Evolutionary conservation across 441 rosid genomes (phyloP).

Genomic region (Arabidopsis hybrid): DNA sequence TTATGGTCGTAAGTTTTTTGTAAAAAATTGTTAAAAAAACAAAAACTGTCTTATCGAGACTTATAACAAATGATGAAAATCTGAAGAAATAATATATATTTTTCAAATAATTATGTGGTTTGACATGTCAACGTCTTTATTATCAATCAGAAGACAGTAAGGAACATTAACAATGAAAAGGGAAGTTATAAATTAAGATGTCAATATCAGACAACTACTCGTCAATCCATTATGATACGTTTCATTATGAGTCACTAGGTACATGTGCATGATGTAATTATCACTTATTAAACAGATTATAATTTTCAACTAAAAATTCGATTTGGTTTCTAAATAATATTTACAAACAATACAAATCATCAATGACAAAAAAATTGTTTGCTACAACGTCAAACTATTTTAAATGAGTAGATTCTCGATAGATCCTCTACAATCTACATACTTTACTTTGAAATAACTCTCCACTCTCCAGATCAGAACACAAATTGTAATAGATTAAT

Average conservation of each 20-base stretch:
- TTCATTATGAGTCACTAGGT: conserved; percentile 30
- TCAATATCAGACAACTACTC: conserved; percentile 44
- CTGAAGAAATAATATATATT: not conserved
- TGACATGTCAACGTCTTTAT: conserved; percentile 40
- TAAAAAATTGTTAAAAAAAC: not conserved
- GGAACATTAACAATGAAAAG: conserved; percentile 40
- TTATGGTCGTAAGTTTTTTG: not conserved
- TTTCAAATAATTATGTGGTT: conserved; percentile 1
- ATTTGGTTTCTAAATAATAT: not conserved
- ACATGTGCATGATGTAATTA: conserved; percentile 47
- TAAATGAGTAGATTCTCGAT: not conserved
- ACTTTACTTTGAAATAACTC: not conserved
- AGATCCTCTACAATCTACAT: not conserved
- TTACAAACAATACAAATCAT: not conserved
- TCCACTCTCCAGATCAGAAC: not conserved
- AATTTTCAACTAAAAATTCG: not conserved
- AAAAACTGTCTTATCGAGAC: not conserved
- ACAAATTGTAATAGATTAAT: not conserved
- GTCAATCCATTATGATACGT: conserved; percentile 36
- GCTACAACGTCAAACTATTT: not conserved
- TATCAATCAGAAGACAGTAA: conserved; percentile 41
- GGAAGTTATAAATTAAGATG: conserved; percentile 43
- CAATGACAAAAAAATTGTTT: not conserved
- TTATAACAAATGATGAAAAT: not conserved
- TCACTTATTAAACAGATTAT: conserved; percentile 4